Base-by-base conservation (phyloP, 2,329 filamentous ascomycete genomes). In the Chrysosporium queenslandicum region DNA sequence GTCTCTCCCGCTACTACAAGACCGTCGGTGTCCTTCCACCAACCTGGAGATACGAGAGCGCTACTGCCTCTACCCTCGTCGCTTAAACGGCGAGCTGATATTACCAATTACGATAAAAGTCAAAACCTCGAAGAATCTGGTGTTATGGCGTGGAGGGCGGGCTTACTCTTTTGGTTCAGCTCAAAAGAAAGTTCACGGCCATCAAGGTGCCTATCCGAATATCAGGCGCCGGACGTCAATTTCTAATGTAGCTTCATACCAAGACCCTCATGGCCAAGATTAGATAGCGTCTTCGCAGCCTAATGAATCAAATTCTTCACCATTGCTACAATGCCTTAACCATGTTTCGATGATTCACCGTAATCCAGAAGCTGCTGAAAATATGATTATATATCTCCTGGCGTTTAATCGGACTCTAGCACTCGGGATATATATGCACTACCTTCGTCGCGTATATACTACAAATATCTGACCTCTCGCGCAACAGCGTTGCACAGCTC, bases 1-100 rank as follows among this genome's bases (percentile, higher is more conserved):
- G 92, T 80, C 86, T 98, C 65, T 92, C 89, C 72, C 86, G 92
- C 67, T 97, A 97, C 86, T 98, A 97, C 87, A 97, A 96, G 87
- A 91, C 89, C 73, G 91, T 85, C 67, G 80, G 82, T 76, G 81
- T 78, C 63, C 78, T 85, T 56, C 80, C 91, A 69, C 91, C 91
- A 65, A 97, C 87, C 78, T 97, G 91, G 91, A 90, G 87, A 80
- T 97, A 97, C 82, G 91, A 97, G 86, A 87, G 82, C 74, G 88
- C 91, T 73, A 97, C 91, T 66, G 91, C 91, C 77, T 87, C 81
- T 81, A 94, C 89, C 71, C 79, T 94, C 68, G 89, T 95, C 74
- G 82, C 89, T 75, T 94, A 91, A 84, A 74, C 71, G 67, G 45
- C 45, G 39, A 25, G 40, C 21, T 40, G 36, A 23, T 32, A 49